Evolutionary conservation across 2,329 filamentous ascomycete genomes (phyloP), one percentile per base, ranked within the genome.

Genomic region (Colletotrichum echinochloae): DNA sequence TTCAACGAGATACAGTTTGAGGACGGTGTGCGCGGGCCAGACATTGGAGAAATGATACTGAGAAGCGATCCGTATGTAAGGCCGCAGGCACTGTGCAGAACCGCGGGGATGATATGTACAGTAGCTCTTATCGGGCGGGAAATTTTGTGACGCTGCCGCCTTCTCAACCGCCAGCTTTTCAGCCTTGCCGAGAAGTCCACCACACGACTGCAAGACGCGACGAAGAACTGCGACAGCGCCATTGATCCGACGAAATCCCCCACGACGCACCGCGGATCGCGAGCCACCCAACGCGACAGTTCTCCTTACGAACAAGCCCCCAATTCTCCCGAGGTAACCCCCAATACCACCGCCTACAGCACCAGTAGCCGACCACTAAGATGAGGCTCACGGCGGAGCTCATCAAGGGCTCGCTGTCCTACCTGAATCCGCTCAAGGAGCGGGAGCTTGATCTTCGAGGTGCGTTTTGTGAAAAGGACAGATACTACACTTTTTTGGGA

Each of bases 371-470:
- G 49, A 61, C 69, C 61, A 65, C 76, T 81, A 85, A 80, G 75
- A 98, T 99, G 96, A 92, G 95, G 88, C 91, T 99, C 85, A 98
- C 95, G 74, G 91, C 94, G 76, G 96, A 98, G 83, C 91, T 98
- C 79, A 97, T 99, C 85, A 90, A 94, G 83, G 91, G 90, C 83
- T 97, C 96, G 80, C 92, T 97, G 76, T 98, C 95, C 82, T 99
- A 98, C 88, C 92, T 98, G 84, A 99, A 98, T 85, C 95, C 95
- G 81, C 89, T 99, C 83, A 97, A 96, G 86, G 96, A 99, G 89
- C 94, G 96, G 83, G 96, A 99, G 89, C 90, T 99, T 82, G 95
- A 98, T 87, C 94, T 99, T 78, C 91, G 96, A 97, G 96, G 96
- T 98, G 93, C 90, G 94, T 88, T 84, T 78, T 30, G 35, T 90